Percentiles rank a stretch among this genome's conserved stretches.
These are phyloP conservation scores for Psilocybe mexicana DNA, from an alignment of 1,284 basidiomycete species.

Conservation along the genomic window DNA sequence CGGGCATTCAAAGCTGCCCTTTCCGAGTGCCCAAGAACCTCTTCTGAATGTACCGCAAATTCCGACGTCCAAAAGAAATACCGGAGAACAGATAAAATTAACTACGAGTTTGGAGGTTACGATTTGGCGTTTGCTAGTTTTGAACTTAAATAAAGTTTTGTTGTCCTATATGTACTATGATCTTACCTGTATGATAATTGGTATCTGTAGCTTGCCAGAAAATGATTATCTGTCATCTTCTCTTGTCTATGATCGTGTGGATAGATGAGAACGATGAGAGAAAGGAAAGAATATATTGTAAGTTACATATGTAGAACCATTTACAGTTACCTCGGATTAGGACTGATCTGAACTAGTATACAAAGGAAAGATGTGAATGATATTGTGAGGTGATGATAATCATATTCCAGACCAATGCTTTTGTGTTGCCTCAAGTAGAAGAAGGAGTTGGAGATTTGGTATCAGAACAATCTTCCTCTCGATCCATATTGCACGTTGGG, in stretches of 20 bases:
- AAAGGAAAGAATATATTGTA: too few relatives aligned
- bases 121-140: slow-evolving; percentile 93
- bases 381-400: too few relatives aligned
- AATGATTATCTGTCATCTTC: too few relatives aligned
- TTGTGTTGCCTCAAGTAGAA: neutral
- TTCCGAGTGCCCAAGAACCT: slow-evolving; percentile 24
- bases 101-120: slow-evolving; percentile 97
- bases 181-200: slow-evolving; percentile 12
- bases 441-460: neutral
- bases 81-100: slow-evolving; percentile 91
- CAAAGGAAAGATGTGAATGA: too few relatives aligned
- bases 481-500: slow-evolving; percentile 53
- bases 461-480: slow-evolving; percentile 3
- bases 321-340: too few relatives aligned
- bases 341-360: too few relatives aligned
- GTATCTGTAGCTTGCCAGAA: neutral
- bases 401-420: too few relatives aligned
- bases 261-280: too few relatives aligned
- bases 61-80: slow-evolving; percentile 36
- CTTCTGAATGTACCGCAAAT: neutral
- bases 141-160: slow-evolving; percentile 43
- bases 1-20: slow-evolving; percentile 67
- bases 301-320: too few relatives aligned
- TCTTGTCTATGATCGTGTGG: too few relatives aligned
- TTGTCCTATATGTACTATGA: slow-evolving; percentile 19